Evolutionary conservation across 139 green algal species (phyloP).

Genomic region (Micromonas pusilla): DNA sequence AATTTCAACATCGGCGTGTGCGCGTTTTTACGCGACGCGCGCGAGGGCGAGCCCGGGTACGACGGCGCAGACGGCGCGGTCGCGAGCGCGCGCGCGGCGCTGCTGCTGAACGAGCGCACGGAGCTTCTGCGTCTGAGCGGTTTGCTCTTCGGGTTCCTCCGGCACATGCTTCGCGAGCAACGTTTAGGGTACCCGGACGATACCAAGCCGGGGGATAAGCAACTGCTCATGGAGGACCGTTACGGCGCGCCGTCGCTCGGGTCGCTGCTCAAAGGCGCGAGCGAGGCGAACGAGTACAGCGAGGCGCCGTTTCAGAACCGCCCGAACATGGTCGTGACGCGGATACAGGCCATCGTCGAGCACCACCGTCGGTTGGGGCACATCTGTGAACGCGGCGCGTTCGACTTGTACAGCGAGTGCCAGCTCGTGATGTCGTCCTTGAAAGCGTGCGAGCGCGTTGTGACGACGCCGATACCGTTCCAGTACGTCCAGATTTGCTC

Average conservation of each 20-base stretch:
- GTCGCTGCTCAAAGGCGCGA: not conserved
- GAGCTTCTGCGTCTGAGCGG: constrained; percentile 20
- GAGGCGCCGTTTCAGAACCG: constrained; percentile 16
- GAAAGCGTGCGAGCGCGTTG: constrained; percentile 19
- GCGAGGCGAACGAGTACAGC: not conserved
- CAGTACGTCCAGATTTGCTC: constrained; percentile 26
- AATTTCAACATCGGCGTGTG: constrained; percentile 11
- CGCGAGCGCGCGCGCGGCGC: not conserved
- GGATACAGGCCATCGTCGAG: constrained; percentile 13
- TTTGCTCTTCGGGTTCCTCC: constrained; percentile 20
- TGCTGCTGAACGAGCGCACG: not conserved
- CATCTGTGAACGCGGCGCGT: constrained; percentile 5
- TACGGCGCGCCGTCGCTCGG: constrained; percentile 7
- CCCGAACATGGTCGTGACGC: not conserved
- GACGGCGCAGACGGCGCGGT: not conserved
- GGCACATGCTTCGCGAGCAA: constrained; percentile 14
- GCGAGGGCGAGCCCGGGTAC: constrained; percentile 10
- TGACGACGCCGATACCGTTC: constrained; percentile 17
- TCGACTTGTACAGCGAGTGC: constrained; percentile 15
- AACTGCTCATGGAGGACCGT: constrained; percentile 13
- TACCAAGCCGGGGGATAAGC: not conserved
- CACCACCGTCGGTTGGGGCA: not conserved
- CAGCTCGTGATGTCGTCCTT: not conserved
- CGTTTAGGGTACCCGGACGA: constrained; percentile 12
- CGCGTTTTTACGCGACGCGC: not conserved